Evolutionary conservation across 192 early-diverging fungal species (phyloP).

Genomic region (Podila minutissima): DNA sequence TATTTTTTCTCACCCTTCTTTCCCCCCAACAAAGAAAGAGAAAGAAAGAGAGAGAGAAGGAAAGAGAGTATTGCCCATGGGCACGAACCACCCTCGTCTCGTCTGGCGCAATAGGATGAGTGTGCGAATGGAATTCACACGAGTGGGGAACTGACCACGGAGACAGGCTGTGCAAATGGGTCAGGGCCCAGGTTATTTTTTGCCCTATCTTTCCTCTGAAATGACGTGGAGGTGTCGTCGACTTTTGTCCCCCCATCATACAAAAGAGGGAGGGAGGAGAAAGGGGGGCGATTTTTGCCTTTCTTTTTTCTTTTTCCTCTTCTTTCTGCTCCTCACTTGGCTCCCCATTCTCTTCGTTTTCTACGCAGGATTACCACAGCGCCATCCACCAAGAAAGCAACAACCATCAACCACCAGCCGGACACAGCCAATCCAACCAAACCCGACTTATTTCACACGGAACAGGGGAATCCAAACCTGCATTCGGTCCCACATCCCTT

Average conservation of each 20-base stretch:
- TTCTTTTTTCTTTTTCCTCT: neutral
- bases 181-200: too few species aligned
- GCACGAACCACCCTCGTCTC: too few species aligned
- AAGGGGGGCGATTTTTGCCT: constrained; percentile 1
- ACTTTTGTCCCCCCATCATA: neutral
- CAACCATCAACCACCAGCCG: neutral
- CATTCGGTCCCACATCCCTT: neutral
- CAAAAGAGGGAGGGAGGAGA: neutral
- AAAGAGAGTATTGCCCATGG: neutral
- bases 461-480: neutral
- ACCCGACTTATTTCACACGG: neutral
- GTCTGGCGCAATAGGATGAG: too few species aligned
- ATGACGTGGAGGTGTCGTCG: neutral
- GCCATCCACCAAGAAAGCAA: neutral
- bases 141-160: neutral
- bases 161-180: neutral
- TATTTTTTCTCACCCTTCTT: too few species aligned
- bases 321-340: neutral
- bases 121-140: too few species aligned
- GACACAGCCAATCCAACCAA: neutral
- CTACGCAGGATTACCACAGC: too few species aligned
- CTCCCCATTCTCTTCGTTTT: too few species aligned
- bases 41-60: neutral
- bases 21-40: neutral
- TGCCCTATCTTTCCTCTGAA: neutral